A percentile compares a stretch with the other conserved stretches of the same genome.
phyloP scores from a whole-genome alignment of 306 rosid species.

The Glycine latifolia region DNA sequence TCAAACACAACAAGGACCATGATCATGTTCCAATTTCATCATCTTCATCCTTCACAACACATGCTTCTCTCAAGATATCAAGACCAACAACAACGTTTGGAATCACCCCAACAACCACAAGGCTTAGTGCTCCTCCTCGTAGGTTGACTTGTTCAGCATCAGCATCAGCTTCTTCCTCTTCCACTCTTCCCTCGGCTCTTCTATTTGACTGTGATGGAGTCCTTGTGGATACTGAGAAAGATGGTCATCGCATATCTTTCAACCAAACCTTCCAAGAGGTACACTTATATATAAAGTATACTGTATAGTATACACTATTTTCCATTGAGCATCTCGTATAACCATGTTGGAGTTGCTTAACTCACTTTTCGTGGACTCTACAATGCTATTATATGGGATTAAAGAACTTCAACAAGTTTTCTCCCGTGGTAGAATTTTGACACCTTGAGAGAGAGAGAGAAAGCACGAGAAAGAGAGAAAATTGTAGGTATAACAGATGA shows the following conservation, averaged over 20 bases:
- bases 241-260: slow-evolving; percentile 93
- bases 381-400: neutral
- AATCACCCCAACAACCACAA: neutral
- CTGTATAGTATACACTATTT: neutral
- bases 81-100: slow-evolving; percentile 24
- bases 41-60: slow-evolving; percentile 51
- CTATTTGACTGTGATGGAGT: slow-evolving; percentile 97
- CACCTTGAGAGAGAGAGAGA: too few relatives aligned
- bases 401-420: neutral
- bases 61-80: slow-evolving; percentile 42
- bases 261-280: slow-evolving; percentile 94
- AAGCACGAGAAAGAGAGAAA: too few relatives aligned
- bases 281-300: neutral
- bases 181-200: slow-evolving; percentile 86
- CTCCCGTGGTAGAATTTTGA: too few relatives aligned
- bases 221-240: slow-evolving; percentile 96
- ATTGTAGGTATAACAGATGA: too few relatives aligned
- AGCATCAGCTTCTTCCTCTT: slow-evolving; percentile 61
- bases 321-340: neutral
- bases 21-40: slow-evolving; percentile 38
- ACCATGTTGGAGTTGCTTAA: neutral
- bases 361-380: neutral
- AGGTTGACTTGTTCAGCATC: slow-evolving; percentile 69
- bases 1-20: slow-evolving; percentile 55
- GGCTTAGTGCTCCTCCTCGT: slow-evolving; percentile 18